phyloP scores from a whole-genome alignment of 1,284 basidiomycete species.

The Apiotrichum domesticum region DNA sequence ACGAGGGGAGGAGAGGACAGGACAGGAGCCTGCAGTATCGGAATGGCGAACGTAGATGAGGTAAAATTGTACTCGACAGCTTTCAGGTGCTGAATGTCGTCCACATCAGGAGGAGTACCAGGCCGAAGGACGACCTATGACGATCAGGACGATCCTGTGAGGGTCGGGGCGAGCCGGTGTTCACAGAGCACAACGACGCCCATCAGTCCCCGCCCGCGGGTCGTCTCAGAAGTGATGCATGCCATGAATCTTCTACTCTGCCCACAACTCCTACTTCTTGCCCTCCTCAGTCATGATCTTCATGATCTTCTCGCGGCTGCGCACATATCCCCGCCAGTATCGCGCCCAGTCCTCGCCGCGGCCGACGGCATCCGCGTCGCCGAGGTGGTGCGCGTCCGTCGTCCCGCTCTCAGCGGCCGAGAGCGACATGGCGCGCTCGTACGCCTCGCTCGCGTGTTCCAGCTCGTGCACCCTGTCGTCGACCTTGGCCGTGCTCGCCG shows the following conservation, averaged over 20 bases:
- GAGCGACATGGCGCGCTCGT: slow-evolving; percentile 54
- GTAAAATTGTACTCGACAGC: too few species aligned
- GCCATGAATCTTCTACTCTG: not conserved
- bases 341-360: slow-evolving; percentile 37
- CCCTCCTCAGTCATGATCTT: not conserved
- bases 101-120: too few species aligned
- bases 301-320: slow-evolving; percentile 33
- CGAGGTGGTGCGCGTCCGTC: slow-evolving; percentile 54
- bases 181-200: too few species aligned
- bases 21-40: too few species aligned
- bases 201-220: too few species aligned
- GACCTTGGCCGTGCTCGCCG: slow-evolving; percentile 54
- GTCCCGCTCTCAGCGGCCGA: slow-evolving; percentile 47
- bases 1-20: too few species aligned
- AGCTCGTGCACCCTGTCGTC: slow-evolving; percentile 53
- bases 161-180: too few species aligned
- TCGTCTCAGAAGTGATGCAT: not conserved
- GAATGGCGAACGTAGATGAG: too few species aligned
- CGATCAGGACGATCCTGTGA: too few species aligned
- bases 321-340: slow-evolving; percentile 39
- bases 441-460: slow-evolving; percentile 53
- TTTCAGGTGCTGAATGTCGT: too few species aligned
- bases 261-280: not conserved
- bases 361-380: slow-evolving; percentile 27
- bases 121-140: too few species aligned